These are phyloP conservation scores for Rhododendron mucronatum DNA, from an alignment of 148 eudicot species.

Conservation along the genomic window DNA sequence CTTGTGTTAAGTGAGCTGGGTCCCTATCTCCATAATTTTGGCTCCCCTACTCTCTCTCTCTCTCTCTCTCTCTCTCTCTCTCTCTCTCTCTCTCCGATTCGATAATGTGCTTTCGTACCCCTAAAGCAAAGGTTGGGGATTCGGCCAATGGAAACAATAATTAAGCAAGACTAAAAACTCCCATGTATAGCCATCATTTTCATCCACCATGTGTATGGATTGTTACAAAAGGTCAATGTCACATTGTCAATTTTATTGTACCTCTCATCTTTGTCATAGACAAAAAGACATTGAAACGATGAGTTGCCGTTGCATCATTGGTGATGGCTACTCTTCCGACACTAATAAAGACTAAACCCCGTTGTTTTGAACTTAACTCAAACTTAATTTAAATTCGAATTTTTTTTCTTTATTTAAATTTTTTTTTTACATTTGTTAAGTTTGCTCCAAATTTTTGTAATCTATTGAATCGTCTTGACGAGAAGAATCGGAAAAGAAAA, in stretches of 20 bases:
- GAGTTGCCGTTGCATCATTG: not conserved
- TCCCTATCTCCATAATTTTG: conserved; percentile 5
- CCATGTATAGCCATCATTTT: conserved; percentile 12
- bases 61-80: not conserved
- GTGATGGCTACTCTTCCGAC: not conserved
- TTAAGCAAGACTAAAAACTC: not conserved
- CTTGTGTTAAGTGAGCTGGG: conserved; percentile 6
- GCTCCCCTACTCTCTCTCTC: not conserved
- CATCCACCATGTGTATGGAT: not conserved
- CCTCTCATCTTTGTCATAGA: not conserved
- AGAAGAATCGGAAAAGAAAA: too few species aligned
- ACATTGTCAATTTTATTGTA: not conserved
- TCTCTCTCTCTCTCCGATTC: not conserved
- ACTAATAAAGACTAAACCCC: too few species aligned
- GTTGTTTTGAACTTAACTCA: too few species aligned
- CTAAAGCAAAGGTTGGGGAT: conserved; percentile 13
- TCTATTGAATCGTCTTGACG: too few species aligned
- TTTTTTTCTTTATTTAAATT: too few species aligned
- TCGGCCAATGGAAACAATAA: not conserved
- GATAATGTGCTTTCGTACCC: conserved; percentile 12
- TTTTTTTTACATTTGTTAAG: too few species aligned
- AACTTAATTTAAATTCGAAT: too few species aligned
- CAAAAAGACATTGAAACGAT: not conserved
- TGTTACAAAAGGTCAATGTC: not conserved
- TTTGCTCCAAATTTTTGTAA: too few species aligned